Evolutionary conservation across 768 basidiomycete genomes (phyloP), one percentile per base, ranked within the genome.

Genomic region (Hemileccinum impolitum): DNA sequence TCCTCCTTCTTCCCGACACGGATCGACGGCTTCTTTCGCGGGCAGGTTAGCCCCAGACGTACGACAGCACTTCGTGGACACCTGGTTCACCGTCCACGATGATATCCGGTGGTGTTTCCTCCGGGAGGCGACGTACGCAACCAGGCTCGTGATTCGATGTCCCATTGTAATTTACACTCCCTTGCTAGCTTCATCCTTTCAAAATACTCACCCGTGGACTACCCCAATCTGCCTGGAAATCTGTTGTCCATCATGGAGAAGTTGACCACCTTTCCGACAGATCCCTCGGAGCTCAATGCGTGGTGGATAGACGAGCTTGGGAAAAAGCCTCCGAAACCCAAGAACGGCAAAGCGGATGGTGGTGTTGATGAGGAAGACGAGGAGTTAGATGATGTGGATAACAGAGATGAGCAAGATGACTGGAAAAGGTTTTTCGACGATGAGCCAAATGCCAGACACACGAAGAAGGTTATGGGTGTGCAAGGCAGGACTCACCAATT

Each of bases 31-130:
- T 36, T 37, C 57, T 15, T 58, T 65, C 35, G 62, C 72, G 21
- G 68, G 72, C 2, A 64, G 69, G 31, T 67, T 84, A 15, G 78
- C 84, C 47, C 45, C 72, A 5, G 85, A 87, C 48, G 81, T 90
- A 3, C 69, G 83, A 21, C 70, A 80, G 37, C 67, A 75, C 11
- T 90, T 92, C 58, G 70, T 83, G 46, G 76, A 78, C 40, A 83
- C 77, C 13, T 94, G 86, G 84, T 76, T 90, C 57, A 83, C 81
- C 54, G 80, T 87, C 12, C 62, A 88, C 62, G 87, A 91, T 59
- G 92, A 95, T 59, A 72, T 94, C 28, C 80, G 92, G 50, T 94
- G 88, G 88, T 90, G 87, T 71, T 93, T 92, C 72, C 75, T 95
- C 30, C 78, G 86, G 37, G 88, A 93, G 60, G 75, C 87, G 47